Base-by-base conservation (phyloP, 257 asterid genomes). In the Solanum corneliomulleri region DNA sequence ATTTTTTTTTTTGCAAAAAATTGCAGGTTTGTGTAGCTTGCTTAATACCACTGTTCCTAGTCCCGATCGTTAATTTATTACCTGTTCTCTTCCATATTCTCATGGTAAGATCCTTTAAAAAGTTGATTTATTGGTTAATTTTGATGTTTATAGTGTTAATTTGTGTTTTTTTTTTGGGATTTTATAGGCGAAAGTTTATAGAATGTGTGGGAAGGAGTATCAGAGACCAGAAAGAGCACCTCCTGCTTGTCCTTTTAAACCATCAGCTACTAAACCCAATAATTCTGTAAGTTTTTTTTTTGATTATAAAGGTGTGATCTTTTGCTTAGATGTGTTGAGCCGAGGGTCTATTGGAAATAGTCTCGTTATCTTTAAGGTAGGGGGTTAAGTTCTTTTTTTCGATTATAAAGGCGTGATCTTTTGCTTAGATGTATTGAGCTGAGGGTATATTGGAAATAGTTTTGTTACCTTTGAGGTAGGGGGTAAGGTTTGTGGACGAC, bases 21-120 rank as follows among this genome's bases (percentile, higher is more conserved):
- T 49, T 81, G 42, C 89, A 97, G 99, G 99, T 97, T 82, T 97
- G 99, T 88, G 35, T 97, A 88, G 95, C 93, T 86, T 97, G 99
- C 87, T 90, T 97, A 92, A 84, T 97, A 90, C 98, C 99, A 83
- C 91, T 95, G 41, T 97, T 97, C 90, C 95, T 97, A 70, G 96
- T 96, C 66, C 99, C 99, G 71, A 93, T 96, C 92, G 95, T 96
- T 93, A 96, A 95, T 89, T 35, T 95, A 18, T 88, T 97, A 90
- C 99, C 99, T 69, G 47, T 94, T 66, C 89, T 97, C 90, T 95
- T 97, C 90, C 94, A 97, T 94, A 84, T 90, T 86, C 62, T 97
- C 49, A 94, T 95, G 99, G 99, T 97, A 84, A 49, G 23, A 37
- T 47, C 56, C 72, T 8, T 25, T 39, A 68, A 37, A 37, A 15